Percentiles rank a stretch among this genome's conserved stretches.
phyloP scores from a whole-genome alignment of 2,329 filamentous ascomycete genomes.

The Neonectria hederae region DNA sequence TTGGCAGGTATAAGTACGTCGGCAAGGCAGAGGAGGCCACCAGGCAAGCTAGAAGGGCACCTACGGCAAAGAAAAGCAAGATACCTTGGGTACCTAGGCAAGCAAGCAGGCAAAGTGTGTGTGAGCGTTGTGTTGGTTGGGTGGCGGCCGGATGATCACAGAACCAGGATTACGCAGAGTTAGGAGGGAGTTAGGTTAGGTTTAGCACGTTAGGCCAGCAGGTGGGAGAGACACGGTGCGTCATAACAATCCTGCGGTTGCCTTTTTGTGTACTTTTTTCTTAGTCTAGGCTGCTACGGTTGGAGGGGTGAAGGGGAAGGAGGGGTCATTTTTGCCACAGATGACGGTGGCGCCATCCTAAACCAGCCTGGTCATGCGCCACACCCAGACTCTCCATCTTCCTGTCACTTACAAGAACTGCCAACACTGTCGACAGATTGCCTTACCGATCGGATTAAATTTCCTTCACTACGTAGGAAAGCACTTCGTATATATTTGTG shows the following conservation, averaged over 20 bases:
- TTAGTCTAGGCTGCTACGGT: slow-evolving; percentile 19
- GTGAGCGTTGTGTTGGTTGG: slow-evolving; percentile 1
- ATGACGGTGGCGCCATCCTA: neutral
- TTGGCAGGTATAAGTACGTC: slow-evolving; percentile 24
- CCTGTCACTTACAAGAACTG: neutral
- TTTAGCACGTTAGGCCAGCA: slow-evolving; percentile 10
- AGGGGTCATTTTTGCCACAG: slow-evolving; percentile 33
- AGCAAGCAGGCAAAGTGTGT: neutral
- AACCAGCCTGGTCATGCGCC: slow-evolving; percentile 3
- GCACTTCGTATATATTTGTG: too few relatives aligned
- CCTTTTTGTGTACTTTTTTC: slow-evolving; percentile 36
- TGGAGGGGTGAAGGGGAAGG: slow-evolving; percentile 38
- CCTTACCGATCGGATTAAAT: too few relatives aligned
- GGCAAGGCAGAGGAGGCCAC: slow-evolving; percentile 24
- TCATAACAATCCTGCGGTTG: slow-evolving; percentile 41
- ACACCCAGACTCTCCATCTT: neutral
- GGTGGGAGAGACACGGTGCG: slow-evolving; percentile 32
- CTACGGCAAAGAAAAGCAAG: slow-evolving; percentile 3
- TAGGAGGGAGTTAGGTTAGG: neutral
- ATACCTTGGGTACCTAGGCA: slow-evolving; percentile 2
- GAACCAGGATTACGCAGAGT: slow-evolving; percentile 15
- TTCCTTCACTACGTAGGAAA: too few relatives aligned
- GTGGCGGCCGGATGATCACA: slow-evolving; percentile 25
- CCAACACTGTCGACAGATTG: too few relatives aligned
- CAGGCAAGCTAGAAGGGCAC: slow-evolving; percentile 17